phyloP scores from a whole-genome alignment of 2,329 filamentous ascomycete species.

The Aspergillus brunneoviolaceus region DNA sequence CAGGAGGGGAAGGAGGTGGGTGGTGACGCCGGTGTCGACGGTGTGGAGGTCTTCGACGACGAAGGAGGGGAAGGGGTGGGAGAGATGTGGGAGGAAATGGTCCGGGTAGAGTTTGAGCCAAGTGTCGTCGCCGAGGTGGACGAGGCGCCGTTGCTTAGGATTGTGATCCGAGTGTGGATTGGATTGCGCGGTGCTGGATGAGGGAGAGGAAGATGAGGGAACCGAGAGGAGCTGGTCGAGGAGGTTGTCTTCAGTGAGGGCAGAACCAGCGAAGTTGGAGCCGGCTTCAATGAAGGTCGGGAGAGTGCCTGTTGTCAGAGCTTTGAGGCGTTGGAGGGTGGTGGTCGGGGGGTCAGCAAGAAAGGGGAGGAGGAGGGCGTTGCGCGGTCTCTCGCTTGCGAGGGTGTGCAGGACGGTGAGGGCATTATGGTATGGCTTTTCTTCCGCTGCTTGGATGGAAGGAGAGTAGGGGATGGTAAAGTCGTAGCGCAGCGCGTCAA shows the following conservation, averaged over 20 bases:
- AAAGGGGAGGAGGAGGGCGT: conserved; percentile 87
- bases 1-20: conserved; percentile 77
- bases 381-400: conserved; percentile 67
- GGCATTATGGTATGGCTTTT: conserved; percentile 75
- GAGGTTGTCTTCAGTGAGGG: conserved; percentile 87
- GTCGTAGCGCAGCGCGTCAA: conserved; percentile 94
- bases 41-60: conserved; percentile 97
- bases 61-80: conserved; percentile 88
- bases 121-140: conserved; percentile 92
- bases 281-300: conserved; percentile 92
- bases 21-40: conserved; percentile 87
- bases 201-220: neutral
- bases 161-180: conserved; percentile 25
- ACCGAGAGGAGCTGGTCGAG: conserved; percentile 55
- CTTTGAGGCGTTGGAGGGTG: conserved; percentile 87
- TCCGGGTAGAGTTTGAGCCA: conserved; percentile 89
- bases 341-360: conserved; percentile 95
- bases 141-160: conserved; percentile 58
- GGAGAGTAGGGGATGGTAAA: conserved; percentile 76
- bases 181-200: no score
- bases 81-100: conserved; percentile 83
- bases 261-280: conserved; percentile 90
- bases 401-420: conserved; percentile 83
- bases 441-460: conserved; percentile 31
- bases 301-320: conserved; percentile 89